A percentile compares a stretch with the other conserved stretches of the same genome.
phyloP scores from a whole-genome alignment of 805 yeast genomes.

The Isabelozyma heimii region DNA sequence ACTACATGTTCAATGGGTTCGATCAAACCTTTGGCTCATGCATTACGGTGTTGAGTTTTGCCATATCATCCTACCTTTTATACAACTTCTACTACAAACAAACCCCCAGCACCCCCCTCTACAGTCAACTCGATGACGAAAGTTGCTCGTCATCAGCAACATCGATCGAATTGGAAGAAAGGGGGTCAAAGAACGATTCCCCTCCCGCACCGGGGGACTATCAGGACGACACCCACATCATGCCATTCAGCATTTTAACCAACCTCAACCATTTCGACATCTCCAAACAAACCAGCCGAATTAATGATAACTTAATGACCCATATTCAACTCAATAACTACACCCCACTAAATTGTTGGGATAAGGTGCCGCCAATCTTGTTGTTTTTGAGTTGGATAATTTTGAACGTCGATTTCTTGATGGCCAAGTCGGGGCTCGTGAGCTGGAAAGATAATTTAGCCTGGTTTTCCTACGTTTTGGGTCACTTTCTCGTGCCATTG shows the following conservation, averaged over 20 bases:
- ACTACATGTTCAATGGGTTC: conserved; percentile 26
- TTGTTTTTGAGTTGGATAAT: conserved; percentile 47
- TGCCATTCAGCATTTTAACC: background rate
- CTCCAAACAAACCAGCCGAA: background rate
- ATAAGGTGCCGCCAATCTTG: conserved; percentile 35
- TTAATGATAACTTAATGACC: background rate
- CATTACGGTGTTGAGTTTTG: conserved; percentile 1
- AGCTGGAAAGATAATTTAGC: conserved; percentile 52
- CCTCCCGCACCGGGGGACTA: background rate
- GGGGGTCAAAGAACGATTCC: background rate
- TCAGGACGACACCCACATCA: background rate
- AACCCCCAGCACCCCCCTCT: background rate
- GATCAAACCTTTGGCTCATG: background rate
- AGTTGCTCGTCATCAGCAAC: background rate
- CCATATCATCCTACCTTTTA: background rate
- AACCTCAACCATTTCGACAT: background rate
- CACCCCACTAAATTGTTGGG: conserved; percentile 19
- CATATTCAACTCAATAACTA: background rate
- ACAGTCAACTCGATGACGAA: background rate
- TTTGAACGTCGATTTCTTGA: conserved; percentile 44
- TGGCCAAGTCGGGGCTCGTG: conserved; percentile 40
- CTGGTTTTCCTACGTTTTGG: conserved; percentile 61
- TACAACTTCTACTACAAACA: conserved; percentile 1
- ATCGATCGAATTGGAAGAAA: background rate
- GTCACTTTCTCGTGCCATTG: conserved; percentile 61